Evolutionary conservation across 148 eudicot genomes (phyloP).

Genomic region (Vaccinium myrtillus): DNA sequence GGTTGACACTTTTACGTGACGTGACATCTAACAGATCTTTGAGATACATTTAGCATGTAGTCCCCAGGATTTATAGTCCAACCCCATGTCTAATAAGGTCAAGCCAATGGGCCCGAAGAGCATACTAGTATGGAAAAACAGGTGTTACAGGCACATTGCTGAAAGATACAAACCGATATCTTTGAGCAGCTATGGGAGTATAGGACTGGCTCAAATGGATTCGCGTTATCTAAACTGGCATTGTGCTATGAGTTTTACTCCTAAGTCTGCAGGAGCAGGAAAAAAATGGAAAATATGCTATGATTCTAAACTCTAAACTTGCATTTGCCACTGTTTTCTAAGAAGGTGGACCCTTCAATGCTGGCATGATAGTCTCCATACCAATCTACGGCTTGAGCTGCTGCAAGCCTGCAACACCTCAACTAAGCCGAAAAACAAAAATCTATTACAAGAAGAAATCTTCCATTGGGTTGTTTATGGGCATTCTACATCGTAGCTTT

Average conservation of each 20-base stretch:
- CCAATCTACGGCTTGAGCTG: neutral
- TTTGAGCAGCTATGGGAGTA: neutral
- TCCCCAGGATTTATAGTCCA: constrained; percentile 1
- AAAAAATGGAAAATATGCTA: neutral
- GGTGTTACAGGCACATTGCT: neutral
- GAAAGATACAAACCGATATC: neutral
- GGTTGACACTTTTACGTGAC: neutral
- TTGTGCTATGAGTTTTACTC: neutral
- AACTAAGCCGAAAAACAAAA: neutral
- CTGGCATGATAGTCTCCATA: neutral
- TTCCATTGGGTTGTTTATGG: neutral
- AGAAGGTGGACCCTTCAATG: neutral
- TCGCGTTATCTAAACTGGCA: neutral
- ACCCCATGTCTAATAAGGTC: neutral
- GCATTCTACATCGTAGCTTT: neutral
- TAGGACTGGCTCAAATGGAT: neutral
- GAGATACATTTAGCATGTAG: neutral
- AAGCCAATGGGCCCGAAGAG: neutral
- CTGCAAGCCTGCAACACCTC: neutral
- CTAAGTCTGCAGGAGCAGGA: neutral
- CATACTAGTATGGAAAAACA: neutral
- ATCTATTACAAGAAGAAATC: neutral
- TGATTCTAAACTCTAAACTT: neutral
- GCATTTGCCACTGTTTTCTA: neutral
- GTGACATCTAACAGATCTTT: neutral